Conservation (phyloP, 2,329 filamentous ascomycete genomes). For the Penicillium sp. region DNA sequence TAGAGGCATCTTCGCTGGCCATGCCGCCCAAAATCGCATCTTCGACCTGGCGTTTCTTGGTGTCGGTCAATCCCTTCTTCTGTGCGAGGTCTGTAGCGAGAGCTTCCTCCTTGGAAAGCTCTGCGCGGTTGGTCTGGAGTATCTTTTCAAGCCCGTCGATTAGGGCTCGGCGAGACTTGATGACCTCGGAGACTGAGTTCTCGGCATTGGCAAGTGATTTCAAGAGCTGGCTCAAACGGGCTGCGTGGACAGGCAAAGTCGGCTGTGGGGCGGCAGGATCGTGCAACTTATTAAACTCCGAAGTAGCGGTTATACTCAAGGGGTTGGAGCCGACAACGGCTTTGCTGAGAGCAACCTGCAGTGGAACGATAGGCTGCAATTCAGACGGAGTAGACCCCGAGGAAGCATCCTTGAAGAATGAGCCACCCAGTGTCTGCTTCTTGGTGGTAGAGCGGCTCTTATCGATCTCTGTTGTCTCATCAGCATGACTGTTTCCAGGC, state of each 20-base stretch:
- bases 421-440: constrained; percentile 64
- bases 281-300: constrained; percentile 82
- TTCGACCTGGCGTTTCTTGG: constrained; percentile 85
- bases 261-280: constrained; percentile 70
- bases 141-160: constrained; percentile 81
- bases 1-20: constrained; percentile 59
- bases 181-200: constrained; percentile 82
- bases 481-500: background rate
- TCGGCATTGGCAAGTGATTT: constrained; percentile 88
- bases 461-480: constrained; percentile 53
- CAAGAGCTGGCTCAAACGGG: constrained; percentile 83
- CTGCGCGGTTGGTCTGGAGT: constrained; percentile 70
- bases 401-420: constrained; percentile 66
- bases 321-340: constrained; percentile 68
- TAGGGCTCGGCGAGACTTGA: constrained; percentile 78
- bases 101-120: constrained; percentile 69
- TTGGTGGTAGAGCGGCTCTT: constrained; percentile 55
- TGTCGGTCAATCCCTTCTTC: constrained; percentile 73
- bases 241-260: constrained; percentile 86
- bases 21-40: constrained; percentile 86
- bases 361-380: constrained; percentile 71
- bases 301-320: constrained; percentile 68
- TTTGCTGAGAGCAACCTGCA: constrained; percentile 75
- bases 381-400: constrained; percentile 68
- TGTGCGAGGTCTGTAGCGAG: constrained; percentile 64